A percentile compares a stretch with the other conserved stretches of the same genome.
phyloP scores from a whole-genome alignment of 108 stramenopile species.

The Nannochloropsis granulata region DNA sequence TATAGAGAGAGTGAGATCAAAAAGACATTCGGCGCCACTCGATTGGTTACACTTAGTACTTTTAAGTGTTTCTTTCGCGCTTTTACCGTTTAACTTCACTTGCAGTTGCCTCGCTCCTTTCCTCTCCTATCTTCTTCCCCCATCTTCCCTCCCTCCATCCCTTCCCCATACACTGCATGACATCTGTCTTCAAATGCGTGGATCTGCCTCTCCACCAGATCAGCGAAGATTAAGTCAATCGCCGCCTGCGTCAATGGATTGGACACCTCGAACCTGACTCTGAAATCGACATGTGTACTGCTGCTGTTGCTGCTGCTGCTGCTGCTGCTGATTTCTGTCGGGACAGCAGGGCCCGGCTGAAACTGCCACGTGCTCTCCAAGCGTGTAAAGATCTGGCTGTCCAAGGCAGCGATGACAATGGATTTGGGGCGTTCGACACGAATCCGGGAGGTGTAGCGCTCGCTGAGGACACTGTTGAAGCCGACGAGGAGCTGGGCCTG shows the following conservation, averaged over 20 bases:
- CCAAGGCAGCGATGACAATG: not conserved
- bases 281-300: conserved; percentile 7
- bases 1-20: too few relatives aligned
- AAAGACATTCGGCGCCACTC: too few relatives aligned
- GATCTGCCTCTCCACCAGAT: conserved; percentile 20
- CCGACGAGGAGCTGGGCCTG: conserved; percentile 25
- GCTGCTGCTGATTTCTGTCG: not conserved
- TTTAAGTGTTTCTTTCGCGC: not conserved
- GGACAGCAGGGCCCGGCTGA: not conserved
- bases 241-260: conserved; percentile 11
- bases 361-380: conserved; percentile 24
- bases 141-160: not conserved
- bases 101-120: not conserved
- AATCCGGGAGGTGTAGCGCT: conserved; percentile 18
- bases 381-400: conserved; percentile 7
- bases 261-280: conserved; percentile 18
- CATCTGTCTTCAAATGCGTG: conserved; percentile 25
- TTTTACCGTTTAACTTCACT: too few relatives aligned
- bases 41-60: not conserved
- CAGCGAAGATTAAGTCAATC: conserved; percentile 16
- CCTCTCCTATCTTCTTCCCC: not conserved
- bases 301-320: not conserved
- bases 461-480: conserved; percentile 14
- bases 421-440: not conserved
- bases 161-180: conserved; percentile 6